Base-by-base conservation (phyloP, 2,329 filamentous ascomycete species). In the Aspergillus fumigatus region DNA sequence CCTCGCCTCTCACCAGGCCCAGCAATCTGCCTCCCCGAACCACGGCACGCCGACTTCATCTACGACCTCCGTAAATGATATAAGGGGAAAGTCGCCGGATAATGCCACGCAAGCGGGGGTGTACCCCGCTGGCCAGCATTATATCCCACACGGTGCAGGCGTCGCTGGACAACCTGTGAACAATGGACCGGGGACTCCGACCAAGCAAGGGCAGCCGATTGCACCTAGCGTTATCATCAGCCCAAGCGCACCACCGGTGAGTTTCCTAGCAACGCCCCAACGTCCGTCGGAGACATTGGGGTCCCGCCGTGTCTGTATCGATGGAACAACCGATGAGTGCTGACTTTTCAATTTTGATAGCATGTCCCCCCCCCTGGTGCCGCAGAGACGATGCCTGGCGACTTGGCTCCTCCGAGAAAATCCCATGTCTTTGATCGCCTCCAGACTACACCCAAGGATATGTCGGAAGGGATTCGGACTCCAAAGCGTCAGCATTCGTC, bases 401-500 rank as follows among this genome's bases (percentile, higher is more conserved):
- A 99, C 72, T 86, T 99, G 57, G 91, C 92, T 29, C 94, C 94
- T 53, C 94, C 94, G 19, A 96, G 97, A 76, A 97, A 97, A 80
- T 94, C 91, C 21, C 79, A 91, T 66, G 85, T 95, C 67, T 95
- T 92, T 75, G 90, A 95, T 73, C 85, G 91, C 59, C 84, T 97
- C 59, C 92, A 97, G 72, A 88, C 93, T 58, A 96, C 92, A 1
- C 95, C 95, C 52, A 96, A 96, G 75, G 94, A 99, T 76, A 90
- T 96, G 59, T 92, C 94, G 38, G 94, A 97, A 75, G 94, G 94
- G 41, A 87, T 97, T 60, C 85, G 93, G 70, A 97, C 94, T 4
- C 94, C 94, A 26, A 96, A 96, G 78, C 86, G 94, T 72, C 94
- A 99, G 76, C 92, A 97, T 71, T 97, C 94, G 38, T 99, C 94